A percentile compares a stretch with the other conserved stretches of the same genome.
Evolutionary conservation across 805 yeast genomes (phyloP).

Genomic region (Deakozyma indianensis): DNA sequence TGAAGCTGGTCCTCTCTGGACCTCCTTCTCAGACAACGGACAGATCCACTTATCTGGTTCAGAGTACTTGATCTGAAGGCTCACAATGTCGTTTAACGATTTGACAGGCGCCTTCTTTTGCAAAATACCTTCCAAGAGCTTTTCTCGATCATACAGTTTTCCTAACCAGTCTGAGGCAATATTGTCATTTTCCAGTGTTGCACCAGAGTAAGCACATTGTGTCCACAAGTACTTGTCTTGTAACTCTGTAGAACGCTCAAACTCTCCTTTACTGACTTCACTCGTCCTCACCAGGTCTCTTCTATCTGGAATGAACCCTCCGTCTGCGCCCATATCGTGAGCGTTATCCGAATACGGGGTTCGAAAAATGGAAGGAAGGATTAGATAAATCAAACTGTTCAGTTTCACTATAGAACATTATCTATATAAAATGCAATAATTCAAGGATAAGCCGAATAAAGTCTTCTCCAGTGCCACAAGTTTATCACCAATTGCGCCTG

Average conservation of each 20-base stretch:
- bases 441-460: background rate
- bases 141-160: slow-evolving; percentile 45
- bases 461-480: background rate
- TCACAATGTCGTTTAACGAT: slow-evolving; percentile 30
- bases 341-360: too few species aligned
- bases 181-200: slow-evolving; percentile 29
- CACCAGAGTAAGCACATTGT: slow-evolving; percentile 32
- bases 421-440: slow-evolving; percentile 18
- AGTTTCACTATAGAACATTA: background rate
- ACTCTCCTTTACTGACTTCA: background rate
- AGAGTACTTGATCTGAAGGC: slow-evolving; percentile 21
- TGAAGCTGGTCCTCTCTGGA: slow-evolving; percentile 11
- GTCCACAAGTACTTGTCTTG: background rate
- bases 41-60: slow-evolving; percentile 22
- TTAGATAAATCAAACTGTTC: slow-evolving; percentile 3
- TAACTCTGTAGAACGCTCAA: background rate
- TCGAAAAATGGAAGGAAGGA: too few species aligned
- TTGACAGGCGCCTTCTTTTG: slow-evolving; percentile 17
- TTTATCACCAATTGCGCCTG: too few species aligned
- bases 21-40: slow-evolving; percentile 23
- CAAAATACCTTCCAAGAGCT: slow-evolving; percentile 42
- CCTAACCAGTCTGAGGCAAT: slow-evolving; percentile 63
- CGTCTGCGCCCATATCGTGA: slow-evolving; percentile 32
- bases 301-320: slow-evolving; percentile 55
- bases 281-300: slow-evolving; percentile 28